Conservation (phyloP, 805 yeast genomes). For the Wickerhamiella vanderwaltii region DNA sequence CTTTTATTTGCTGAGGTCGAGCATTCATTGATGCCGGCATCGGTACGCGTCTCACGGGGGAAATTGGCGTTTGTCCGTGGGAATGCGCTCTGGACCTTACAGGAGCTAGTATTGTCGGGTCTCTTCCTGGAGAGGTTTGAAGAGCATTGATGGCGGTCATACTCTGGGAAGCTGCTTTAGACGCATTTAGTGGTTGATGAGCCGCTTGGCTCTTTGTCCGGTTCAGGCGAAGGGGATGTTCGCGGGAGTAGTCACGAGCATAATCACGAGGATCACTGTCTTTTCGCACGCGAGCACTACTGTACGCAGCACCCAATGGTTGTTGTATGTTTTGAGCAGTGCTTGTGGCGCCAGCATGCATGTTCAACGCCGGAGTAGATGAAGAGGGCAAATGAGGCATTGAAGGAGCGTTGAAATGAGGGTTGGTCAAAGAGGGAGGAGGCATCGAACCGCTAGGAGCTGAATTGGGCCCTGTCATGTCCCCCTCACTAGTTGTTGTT, state of each 20-base stretch:
- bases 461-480: too few relatives aligned
- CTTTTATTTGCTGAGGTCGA: slow-evolving; percentile 10
- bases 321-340: too few relatives aligned
- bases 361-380: too few relatives aligned
- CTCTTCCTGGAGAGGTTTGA: slow-evolving; percentile 39
- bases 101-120: slow-evolving; percentile 23
- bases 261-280: not conserved
- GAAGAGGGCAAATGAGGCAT: too few relatives aligned
- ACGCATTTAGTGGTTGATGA: not conserved
- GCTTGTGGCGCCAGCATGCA: too few relatives aligned
- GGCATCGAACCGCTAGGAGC: too few relatives aligned
- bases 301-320: slow-evolving; percentile 5
- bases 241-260: too few relatives aligned
- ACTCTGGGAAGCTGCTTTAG: slow-evolving; percentile 2
- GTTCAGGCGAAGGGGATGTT: slow-evolving; percentile 5
- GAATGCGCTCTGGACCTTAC: slow-evolving; percentile 21
- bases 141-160: slow-evolving; percentile 20
- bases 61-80: slow-evolving; percentile 16
- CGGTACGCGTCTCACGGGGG: slow-evolving; percentile 4
- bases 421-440: too few relatives aligned
- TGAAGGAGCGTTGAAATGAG: too few relatives aligned
- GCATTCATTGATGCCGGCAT: not conserved
- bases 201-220: slow-evolving; percentile 7
- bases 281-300: not conserved
- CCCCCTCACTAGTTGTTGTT: too few relatives aligned